These are phyloP conservation scores for Eimeria necatrix DNA, from an alignment of 169 alveolate species.

Conservation along the genomic window DNA sequence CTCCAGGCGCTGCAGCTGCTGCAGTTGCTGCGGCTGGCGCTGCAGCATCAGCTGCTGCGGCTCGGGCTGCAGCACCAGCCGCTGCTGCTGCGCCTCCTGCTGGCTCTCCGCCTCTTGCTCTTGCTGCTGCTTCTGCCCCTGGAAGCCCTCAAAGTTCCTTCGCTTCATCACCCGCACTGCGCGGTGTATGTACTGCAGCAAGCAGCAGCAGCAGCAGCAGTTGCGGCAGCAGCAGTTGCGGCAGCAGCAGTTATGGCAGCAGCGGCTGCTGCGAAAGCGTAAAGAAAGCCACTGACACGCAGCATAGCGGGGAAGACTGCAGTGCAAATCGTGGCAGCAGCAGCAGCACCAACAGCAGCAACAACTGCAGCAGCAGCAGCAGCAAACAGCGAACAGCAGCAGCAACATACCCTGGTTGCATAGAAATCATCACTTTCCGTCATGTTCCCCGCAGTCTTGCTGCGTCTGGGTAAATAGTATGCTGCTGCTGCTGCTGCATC, in stretches of 20 bases:
- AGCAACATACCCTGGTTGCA: neutral
- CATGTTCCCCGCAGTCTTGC: slow-evolving; percentile 54
- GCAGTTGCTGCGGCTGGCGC: neutral
- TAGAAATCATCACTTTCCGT: neutral
- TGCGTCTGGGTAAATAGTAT: neutral
- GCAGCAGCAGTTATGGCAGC: slow-evolving; percentile 12
- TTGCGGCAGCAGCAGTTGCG: neutral
- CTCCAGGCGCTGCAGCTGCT: neutral
- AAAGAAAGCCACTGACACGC: neutral
- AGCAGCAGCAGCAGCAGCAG: slow-evolving; percentile 39
- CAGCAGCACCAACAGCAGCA: slow-evolving; percentile 38
- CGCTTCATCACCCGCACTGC: slow-evolving; percentile 48
- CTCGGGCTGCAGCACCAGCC: slow-evolving; percentile 18
- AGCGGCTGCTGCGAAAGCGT: slow-evolving; percentile 9
- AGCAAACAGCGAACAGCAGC: neutral
- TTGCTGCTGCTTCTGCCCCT: slow-evolving; percentile 21
- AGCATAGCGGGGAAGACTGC: neutral
- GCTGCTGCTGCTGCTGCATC: slow-evolving; percentile 35
- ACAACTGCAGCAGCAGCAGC: slow-evolving; percentile 34
- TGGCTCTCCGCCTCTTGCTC: slow-evolving; percentile 14
- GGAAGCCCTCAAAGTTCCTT: neutral
- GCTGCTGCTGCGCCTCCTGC: slow-evolving; percentile 19
- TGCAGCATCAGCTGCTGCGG: slow-evolving; percentile 50
- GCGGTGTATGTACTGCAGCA: slow-evolving; percentile 62
- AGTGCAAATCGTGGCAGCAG: neutral